Evolutionary conservation across 768 basidiomycete species (phyloP).

Genomic region (Terana coerulea): DNA sequence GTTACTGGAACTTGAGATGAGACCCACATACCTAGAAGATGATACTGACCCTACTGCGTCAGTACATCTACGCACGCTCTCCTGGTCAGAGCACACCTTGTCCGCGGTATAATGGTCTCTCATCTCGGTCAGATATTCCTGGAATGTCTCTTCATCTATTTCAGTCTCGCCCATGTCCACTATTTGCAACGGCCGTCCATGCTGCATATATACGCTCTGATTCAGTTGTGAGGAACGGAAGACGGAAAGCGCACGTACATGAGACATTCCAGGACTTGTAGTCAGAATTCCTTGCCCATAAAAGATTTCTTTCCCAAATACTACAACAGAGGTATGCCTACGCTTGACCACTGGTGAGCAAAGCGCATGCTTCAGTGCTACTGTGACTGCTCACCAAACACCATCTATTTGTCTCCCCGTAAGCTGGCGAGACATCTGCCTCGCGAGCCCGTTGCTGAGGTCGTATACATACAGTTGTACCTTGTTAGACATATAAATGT

Average conservation of each 20-base stretch:
- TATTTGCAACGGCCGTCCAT: conserved; percentile 68
- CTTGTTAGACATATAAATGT: conserved; percentile 16
- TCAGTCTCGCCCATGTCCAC: conserved; percentile 76
- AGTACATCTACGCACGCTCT: too few species aligned
- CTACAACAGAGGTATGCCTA: conserved; percentile 93
- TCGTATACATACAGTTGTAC: conserved; percentile 92
- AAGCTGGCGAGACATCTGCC: conserved; percentile 71
- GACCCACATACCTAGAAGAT: conserved; percentile 61
- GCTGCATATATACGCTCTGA: conserved; percentile 35
- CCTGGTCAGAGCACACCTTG: conserved; percentile 49
- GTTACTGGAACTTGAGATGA: neutral
- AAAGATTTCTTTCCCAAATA: conserved; percentile 81
- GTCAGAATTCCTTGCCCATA: conserved; percentile 85
- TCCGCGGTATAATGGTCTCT: conserved; percentile 82
- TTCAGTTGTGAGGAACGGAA: neutral
- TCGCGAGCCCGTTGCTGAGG: conserved; percentile 83
- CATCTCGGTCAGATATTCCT: conserved; percentile 78
- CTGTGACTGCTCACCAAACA: conserved; percentile 61
- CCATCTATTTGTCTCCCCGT: conserved; percentile 91
- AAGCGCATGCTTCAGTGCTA: neutral
- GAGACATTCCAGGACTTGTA: conserved; percentile 73
- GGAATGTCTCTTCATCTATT: conserved; percentile 80
- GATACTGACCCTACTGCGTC: too few species aligned
- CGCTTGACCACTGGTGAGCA: conserved; percentile 14
- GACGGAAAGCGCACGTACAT: conserved; percentile 46